phyloP scores from a whole-genome alignment of 2,329 filamentous ascomycete genomes.

The Cercospora janseana region DNA sequence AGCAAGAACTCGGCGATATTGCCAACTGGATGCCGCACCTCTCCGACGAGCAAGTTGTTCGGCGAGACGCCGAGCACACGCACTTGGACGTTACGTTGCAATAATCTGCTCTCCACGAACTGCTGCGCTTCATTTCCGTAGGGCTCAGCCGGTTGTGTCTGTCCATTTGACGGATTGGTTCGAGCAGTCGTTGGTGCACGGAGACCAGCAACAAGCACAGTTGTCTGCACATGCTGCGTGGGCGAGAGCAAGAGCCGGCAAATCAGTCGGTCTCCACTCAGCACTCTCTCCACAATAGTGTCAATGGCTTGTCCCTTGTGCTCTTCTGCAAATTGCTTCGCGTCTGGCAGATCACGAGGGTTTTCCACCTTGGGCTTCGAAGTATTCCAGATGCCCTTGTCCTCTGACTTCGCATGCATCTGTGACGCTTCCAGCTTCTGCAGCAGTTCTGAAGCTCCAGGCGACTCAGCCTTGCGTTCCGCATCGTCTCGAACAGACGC shows the following conservation, averaged over 20 bases:
- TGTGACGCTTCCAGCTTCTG: conserved; percentile 77
- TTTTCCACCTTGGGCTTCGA: conserved; percentile 68
- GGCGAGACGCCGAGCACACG: conserved; percentile 82
- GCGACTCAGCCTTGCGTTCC: conserved; percentile 82
- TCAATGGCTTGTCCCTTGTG: conserved; percentile 85
- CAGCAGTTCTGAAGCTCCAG: conserved; percentile 67
- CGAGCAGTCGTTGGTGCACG: conserved; percentile 87
- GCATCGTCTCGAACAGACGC: conserved; percentile 91
- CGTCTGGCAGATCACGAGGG: conserved; percentile 74
- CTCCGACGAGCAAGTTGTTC: conserved; percentile 86
- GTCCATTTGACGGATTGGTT: conserved; percentile 71
- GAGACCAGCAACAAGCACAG: conserved; percentile 85
- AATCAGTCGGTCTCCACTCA: conserved; percentile 87
- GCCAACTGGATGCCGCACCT: conserved; percentile 77
- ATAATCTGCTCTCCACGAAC: conserved; percentile 80
- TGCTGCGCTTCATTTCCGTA: conserved; percentile 83
- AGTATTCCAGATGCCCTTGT: conserved; percentile 77
- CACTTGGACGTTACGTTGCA: conserved; percentile 82
- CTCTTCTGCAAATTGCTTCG: conserved; percentile 71
- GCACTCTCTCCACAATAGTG: conserved; percentile 78
- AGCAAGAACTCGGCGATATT: conserved; percentile 92
- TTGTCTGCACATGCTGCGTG: conserved; percentile 81
- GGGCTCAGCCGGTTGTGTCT: conserved; percentile 81
- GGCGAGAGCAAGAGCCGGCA: conserved; percentile 77
- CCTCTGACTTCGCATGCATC: conserved; percentile 71